Conservation (phyloP, 2,329 filamentous ascomycete species). For the Tolypocladium tropicale region DNA sequence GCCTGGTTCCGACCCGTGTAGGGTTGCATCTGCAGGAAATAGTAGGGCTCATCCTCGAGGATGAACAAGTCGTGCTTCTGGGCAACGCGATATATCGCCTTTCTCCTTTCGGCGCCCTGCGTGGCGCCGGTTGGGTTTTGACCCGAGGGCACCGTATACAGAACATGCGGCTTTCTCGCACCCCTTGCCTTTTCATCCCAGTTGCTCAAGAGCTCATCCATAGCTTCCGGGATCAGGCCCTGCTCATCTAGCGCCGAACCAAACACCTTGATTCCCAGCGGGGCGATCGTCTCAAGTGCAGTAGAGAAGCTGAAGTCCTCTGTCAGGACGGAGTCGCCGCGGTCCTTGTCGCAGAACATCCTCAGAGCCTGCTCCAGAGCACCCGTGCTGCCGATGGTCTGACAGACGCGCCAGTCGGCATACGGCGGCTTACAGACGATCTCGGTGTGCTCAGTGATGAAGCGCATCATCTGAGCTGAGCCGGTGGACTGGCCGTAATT, state of each 20-base stretch:
- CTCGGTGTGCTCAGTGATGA: slow-evolving; percentile 91
- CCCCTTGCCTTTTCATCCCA: slow-evolving; percentile 39
- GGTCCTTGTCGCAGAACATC: slow-evolving; percentile 61
- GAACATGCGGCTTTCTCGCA: slow-evolving; percentile 39
- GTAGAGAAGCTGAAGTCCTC: slow-evolving; percentile 90
- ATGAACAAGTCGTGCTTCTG: slow-evolving; percentile 81
- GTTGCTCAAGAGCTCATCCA: slow-evolving; percentile 38
- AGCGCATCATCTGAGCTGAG: slow-evolving; percentile 77
- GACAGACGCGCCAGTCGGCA: slow-evolving; percentile 75
- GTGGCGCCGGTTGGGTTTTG: slow-evolving; percentile 90
- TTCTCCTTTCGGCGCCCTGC: slow-evolving; percentile 55
- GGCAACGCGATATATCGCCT: slow-evolving; percentile 65
- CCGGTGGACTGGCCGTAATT: slow-evolving; percentile 90
- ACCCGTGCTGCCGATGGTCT: slow-evolving; percentile 79
- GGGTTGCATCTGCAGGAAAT: slow-evolving; percentile 81
- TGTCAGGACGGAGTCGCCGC: slow-evolving; percentile 69
- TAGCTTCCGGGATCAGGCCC: slow-evolving; percentile 38
- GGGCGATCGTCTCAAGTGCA: slow-evolving; percentile 46
- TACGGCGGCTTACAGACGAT: slow-evolving; percentile 81
- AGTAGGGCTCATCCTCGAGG: slow-evolving; percentile 90
- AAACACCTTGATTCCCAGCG: slow-evolving; percentile 40
- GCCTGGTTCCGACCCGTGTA: slow-evolving; percentile 48
- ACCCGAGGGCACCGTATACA: slow-evolving; percentile 60
- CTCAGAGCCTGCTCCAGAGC: slow-evolving; percentile 75
- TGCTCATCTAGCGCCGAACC: slow-evolving; percentile 43